Conservation (phyloP, 176 grass and related monocot species). For the Oryza coarctata region DNA sequence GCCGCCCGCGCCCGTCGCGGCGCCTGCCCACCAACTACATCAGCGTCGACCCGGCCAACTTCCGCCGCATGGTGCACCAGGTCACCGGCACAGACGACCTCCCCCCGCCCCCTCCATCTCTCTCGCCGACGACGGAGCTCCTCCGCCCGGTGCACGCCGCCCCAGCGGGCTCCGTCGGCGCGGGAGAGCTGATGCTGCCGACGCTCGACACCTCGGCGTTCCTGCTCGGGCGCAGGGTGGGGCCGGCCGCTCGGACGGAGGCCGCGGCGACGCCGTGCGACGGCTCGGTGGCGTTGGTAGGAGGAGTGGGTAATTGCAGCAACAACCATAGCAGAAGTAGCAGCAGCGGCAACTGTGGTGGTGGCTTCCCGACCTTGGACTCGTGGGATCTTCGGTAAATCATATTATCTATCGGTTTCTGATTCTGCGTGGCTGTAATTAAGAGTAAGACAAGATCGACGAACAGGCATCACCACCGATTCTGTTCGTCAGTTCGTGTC, state of each 20-base stretch:
- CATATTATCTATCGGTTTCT: background rate
- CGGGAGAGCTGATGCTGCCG: background rate
- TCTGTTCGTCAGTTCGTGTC: background rate
- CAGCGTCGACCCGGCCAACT: constrained; percentile 39
- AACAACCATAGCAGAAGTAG: background rate
- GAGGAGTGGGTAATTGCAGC: background rate
- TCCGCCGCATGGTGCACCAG: constrained; percentile 53
- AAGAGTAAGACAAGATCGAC: background rate
- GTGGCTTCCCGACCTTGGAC: constrained; percentile 48
- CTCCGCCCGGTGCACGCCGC: background rate
- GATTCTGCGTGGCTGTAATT: background rate
- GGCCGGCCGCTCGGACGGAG: too few relatives aligned
- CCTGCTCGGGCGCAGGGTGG: background rate
- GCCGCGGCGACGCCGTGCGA: background rate
- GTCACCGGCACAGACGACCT: constrained; percentile 41
- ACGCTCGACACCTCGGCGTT: constrained; percentile 54
- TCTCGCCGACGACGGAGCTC: background rate
- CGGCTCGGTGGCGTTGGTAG: background rate
- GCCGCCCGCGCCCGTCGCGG: constrained; percentile 43
- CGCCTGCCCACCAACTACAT: constrained; percentile 46
- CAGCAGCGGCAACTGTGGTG: background rate
- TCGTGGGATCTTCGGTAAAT: constrained; percentile 34
- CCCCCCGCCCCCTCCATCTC: background rate
- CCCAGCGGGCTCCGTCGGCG: background rate
- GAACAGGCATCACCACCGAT: background rate